Evolutionary conservation across 176 grass and related monocot genomes (phyloP).

Genomic region (Oryza meyeriana): DNA sequence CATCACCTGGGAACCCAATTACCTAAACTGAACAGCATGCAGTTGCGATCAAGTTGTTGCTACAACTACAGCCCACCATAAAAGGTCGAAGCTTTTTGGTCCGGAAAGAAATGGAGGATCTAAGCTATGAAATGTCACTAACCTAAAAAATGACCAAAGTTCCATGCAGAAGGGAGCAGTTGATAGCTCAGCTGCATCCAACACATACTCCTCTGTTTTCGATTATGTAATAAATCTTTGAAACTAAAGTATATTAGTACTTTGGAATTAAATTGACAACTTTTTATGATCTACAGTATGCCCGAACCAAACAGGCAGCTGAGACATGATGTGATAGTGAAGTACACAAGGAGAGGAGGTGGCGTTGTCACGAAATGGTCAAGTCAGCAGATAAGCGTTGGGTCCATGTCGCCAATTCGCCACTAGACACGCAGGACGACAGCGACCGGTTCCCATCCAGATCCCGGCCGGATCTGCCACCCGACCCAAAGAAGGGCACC

Average conservation of each 20-base stretch:
- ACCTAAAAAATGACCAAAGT: neutral
- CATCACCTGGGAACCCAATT: neutral
- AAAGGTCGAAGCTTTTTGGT: neutral
- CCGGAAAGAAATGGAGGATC: neutral
- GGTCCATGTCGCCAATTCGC: conserved; percentile 6
- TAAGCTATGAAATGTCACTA: neutral
- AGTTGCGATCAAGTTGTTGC: neutral
- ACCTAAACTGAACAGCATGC: neutral
- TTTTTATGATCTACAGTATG: neutral
- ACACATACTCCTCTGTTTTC: neutral
- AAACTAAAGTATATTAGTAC: neutral
- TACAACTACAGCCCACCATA: neutral
- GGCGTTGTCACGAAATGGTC: neutral
- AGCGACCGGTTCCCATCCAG: conserved; percentile 8
- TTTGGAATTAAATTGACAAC: neutral
- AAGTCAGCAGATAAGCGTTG: conserved; percentile 28
- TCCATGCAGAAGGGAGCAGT: neutral
- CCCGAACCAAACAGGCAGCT: neutral
- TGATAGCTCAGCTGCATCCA: neutral
- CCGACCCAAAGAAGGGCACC: no score
- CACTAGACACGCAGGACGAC: conserved; percentile 15
- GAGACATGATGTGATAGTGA: neutral
- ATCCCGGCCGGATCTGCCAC: conserved; percentile 27
- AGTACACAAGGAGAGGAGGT: neutral
- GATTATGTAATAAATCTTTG: neutral